phyloP scores from a whole-genome alignment of 371 early-diverging fungal genomes.

The Apophysomyces ossiformis region DNA sequence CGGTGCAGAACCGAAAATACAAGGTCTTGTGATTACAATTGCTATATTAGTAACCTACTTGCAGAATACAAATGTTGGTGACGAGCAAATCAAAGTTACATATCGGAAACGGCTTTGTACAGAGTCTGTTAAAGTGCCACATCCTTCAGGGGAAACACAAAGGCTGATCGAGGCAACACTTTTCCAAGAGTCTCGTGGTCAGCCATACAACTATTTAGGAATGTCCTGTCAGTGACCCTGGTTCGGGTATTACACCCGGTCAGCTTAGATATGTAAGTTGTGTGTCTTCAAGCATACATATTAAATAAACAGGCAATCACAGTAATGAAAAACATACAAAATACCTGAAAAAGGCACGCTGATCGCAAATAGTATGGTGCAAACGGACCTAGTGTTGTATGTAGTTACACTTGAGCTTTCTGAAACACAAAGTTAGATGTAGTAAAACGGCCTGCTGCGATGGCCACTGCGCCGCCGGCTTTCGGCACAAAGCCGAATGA shows the following conservation, averaged over 20 bases:
- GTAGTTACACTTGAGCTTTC: background rate
- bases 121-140: background rate
- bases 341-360: background rate
- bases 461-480: conserved; percentile 2
- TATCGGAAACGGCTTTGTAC: background rate
- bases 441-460: background rate
- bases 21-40: no score
- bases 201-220: background rate
- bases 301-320: background rate
- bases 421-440: background rate
- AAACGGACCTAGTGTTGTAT: no score
- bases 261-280: background rate
- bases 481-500: background rate
- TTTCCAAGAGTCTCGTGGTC: background rate
- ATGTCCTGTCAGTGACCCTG: background rate
- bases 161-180: background rate
- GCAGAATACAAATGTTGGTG: no score
- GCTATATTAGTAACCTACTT: no score
- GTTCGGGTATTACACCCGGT: background rate
- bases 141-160: background rate
- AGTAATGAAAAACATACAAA: background rate
- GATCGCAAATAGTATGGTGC: background rate
- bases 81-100: no score
- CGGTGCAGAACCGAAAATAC: no score
- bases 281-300: background rate